Base-by-base conservation (phyloP, 306 rosid genomes). In the Vigna nakashimae region DNA sequence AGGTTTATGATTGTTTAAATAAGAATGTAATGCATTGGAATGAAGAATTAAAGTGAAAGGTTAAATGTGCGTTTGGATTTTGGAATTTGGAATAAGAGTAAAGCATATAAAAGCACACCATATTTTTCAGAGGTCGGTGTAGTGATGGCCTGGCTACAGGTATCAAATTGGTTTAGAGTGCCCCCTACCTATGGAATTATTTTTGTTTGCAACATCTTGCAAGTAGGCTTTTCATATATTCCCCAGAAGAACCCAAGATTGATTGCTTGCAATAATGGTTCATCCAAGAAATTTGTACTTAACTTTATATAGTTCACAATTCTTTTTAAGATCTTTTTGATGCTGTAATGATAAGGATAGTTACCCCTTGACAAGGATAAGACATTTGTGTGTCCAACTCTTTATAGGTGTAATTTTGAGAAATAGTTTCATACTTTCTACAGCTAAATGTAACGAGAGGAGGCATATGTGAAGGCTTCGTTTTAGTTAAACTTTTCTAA, bases 151-250 rank as follows among this genome's bases (percentile, higher is more conserved):
- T 80, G 79, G 87, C 91, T 86, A 87, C 83, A 78, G 51, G 79
- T 77, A 82, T 79, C 97, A 88, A 93, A 79, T 88, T 87, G 91
- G 80, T 79, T 57, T 68, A 80, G 84, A 43, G 51, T 82, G 73
- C 78, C 90, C 93, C 91, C 89, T 26, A 69, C 82, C 96, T 89
- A 83, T 71, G 74, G 83, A 79, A 83, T 82, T 86, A 0, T 24
- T 73, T 30, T 72, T 74, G 18, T 17, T 63, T 45, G 32, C n/a
- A 46, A 86, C 49, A 77, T 84, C 83, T 43, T 58, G 82, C 97
- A 82, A 86, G 50, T 82, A 82, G 85, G 56, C 82, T 20, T 83
- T 81, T n/a, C n/a, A n/a, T 86, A 89, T 78, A 80, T 84, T 88
- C 79, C 32, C 14, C 4, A 7, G 16, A 72, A 52, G 8, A 66